Evolutionary conservation across 768 basidiomycete genomes (phyloP), one percentile per base, ranked within the genome.

Genomic region (Termitomyces sp.): DNA sequence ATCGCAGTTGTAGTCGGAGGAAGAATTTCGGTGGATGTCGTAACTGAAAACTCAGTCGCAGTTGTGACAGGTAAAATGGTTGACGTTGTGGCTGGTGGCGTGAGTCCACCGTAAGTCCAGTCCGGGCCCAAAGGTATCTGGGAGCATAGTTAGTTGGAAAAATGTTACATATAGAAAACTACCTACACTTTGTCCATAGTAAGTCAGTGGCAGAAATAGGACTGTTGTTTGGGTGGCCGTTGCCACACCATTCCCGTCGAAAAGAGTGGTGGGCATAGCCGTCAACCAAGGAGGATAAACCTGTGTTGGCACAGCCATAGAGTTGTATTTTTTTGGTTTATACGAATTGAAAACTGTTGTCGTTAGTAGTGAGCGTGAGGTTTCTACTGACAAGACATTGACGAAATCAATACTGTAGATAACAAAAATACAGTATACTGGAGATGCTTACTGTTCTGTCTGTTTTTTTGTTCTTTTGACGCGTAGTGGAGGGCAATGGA

Each of bases 101-200:
- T 82, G n/a, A 82, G 74, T 36, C 91, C 91, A 62, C 91, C 91
- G 64, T 82, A 93, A 13, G 82, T 84, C 81, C 85, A 93, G 39
- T 83, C 76, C 33, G 84, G 72, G 45, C 83, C 87, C 32, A 93
- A 75, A 32, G 91, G 91, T 64, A 93, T 91, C 90, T 92, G 43
- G n/a, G n/a, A 32, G 22, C 20, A 24, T 46, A 3, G 37, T 36
- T 14, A 47, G 36, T 40, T 14, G 1, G 12, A 13, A 20, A 26
- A n/a, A 30, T 3, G 18, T 27, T 16, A 24, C 13, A 44, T n/a
- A 20, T 36, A 18, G 47, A 32, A 10, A 18, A 24, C 4, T 40
- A 57, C 62, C 82, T 68, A 92, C 90, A 69, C 86, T 86, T 53
- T 91, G 89, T 32, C 91, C 91, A 63, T 82, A 91, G 72, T 93